phyloP scores from a whole-genome alignment of 805 yeast genomes.

The Hanseniaspora mollemarum region DNA sequence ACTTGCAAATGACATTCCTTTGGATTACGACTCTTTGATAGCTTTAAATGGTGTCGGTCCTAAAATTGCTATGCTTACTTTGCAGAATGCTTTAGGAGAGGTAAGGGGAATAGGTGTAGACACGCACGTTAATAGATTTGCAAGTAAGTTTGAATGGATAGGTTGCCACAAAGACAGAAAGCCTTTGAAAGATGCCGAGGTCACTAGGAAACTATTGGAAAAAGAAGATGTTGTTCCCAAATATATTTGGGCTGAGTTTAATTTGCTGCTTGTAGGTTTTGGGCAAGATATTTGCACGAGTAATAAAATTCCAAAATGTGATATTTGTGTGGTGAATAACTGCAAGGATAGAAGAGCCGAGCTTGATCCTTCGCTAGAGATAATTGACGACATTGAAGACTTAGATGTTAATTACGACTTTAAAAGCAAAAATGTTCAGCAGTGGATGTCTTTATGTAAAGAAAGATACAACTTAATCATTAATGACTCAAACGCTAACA shows the following conservation, averaged over 20 bases:
- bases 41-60: conserved; percentile 10
- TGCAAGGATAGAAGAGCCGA: conserved; percentile 11
- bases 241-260: conserved; percentile 10
- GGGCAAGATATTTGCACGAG: conserved; percentile 14
- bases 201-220: conserved; percentile 6
- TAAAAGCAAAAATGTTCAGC: background rate
- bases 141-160: conserved; percentile 12
- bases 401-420: background rate
- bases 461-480: background rate
- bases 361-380: background rate
- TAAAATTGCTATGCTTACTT: conserved; percentile 2
- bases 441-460: background rate
- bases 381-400: conserved; percentile 4
- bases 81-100: conserved; percentile 11
- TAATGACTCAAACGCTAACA: background rate
- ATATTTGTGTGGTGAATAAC: conserved; percentile 6
- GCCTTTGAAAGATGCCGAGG: conserved; percentile 10
- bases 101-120: conserved; percentile 13
- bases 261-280: conserved; percentile 12
- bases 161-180: background rate
- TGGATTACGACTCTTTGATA: background rate
- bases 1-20: background rate
- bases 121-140: conserved; percentile 15
- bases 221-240: background rate
- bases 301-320: conserved; percentile 5